Evolutionary conservation across 2,329 filamentous ascomycete species (phyloP).

Genomic region (Calonectria hawksworthii): DNA sequence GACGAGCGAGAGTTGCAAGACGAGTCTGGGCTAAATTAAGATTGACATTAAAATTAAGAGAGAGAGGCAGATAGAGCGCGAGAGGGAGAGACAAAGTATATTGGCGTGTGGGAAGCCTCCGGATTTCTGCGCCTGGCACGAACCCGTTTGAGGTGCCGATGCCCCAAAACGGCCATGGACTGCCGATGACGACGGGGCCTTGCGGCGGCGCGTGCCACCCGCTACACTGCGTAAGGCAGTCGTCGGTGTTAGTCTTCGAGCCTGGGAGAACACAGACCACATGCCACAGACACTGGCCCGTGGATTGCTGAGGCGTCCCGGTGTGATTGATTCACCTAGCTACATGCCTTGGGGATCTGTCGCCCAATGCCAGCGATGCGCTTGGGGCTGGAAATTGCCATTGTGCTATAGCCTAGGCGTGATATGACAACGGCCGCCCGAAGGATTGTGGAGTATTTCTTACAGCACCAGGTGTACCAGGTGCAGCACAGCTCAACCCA

Average conservation of each 20-base stretch:
- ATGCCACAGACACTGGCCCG: neutral
- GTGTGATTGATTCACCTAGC: slow-evolving; percentile 7
- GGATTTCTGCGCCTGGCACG: slow-evolving; percentile 3
- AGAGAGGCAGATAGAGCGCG: neutral
- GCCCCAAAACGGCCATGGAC: slow-evolving; percentile 13
- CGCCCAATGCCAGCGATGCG: neutral
- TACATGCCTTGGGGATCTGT: neutral
- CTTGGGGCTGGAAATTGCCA: neutral
- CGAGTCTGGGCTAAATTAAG: neutral
- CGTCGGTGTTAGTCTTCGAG: neutral
- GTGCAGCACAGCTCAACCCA: neutral
- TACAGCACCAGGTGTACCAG: neutral
- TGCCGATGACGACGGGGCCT: neutral
- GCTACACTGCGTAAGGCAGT: neutral
- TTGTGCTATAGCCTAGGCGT: neutral
- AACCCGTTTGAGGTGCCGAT: slow-evolving; percentile 10
- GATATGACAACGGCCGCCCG: neutral
- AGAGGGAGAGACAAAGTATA: neutral
- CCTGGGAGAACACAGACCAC: neutral
- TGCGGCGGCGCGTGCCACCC: neutral
- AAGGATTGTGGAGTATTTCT: neutral
- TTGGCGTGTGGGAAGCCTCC: neutral
- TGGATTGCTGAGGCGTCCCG: neutral
- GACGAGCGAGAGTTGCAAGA: neutral
- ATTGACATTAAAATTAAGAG: neutral